phyloP scores from a whole-genome alignment of 1,139 yeast genomes.

The Sugiyamaella neomexicana region DNA sequence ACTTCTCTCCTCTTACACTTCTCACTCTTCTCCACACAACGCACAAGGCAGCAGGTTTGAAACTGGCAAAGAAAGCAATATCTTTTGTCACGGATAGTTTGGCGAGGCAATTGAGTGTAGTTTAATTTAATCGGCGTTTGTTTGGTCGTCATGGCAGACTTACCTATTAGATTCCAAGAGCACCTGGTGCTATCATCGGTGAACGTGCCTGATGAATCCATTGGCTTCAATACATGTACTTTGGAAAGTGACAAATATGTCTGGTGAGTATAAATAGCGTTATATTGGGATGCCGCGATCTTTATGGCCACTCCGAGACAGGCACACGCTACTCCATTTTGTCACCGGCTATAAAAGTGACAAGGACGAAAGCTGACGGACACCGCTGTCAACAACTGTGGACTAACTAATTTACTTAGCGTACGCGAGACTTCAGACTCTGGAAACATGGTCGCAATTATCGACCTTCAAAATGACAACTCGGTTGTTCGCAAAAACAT shows the following conservation, averaged over 20 bases:
- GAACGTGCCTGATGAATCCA: constrained; percentile 79
- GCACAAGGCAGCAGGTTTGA: not conserved
- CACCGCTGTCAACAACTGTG: not conserved
- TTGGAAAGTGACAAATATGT: constrained; percentile 90
- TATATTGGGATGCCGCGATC: not conserved
- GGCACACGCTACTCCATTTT: too few species aligned
- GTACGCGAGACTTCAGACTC: constrained; percentile 75
- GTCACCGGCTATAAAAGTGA: too few species aligned
- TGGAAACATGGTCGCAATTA: constrained; percentile 85
- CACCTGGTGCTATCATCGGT: constrained; percentile 80
- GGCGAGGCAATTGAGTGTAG: constrained; percentile 9
- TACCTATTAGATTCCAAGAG: constrained; percentile 97
- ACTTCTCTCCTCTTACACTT: not conserved
- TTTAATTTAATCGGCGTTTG: not conserved
- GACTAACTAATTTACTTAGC: constrained; percentile 42
- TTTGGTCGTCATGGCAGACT: constrained; percentile 47
- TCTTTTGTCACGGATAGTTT: not conserved
- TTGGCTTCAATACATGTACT: constrained; percentile 92
- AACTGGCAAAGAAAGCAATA: not conserved
- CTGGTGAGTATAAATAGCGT: constrained; percentile 37
- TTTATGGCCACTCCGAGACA: not conserved
- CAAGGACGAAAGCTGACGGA: not conserved
- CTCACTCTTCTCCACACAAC: constrained; percentile 7
- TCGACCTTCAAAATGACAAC: constrained; percentile 75
- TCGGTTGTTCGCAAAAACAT: constrained; percentile 82